A percentile compares a stretch with the other conserved stretches of the same genome.
These are phyloP conservation scores for Gomphus sp. DNA, from an alignment of 1,284 basidiomycete genomes.

Conservation along the genomic window DNA sequence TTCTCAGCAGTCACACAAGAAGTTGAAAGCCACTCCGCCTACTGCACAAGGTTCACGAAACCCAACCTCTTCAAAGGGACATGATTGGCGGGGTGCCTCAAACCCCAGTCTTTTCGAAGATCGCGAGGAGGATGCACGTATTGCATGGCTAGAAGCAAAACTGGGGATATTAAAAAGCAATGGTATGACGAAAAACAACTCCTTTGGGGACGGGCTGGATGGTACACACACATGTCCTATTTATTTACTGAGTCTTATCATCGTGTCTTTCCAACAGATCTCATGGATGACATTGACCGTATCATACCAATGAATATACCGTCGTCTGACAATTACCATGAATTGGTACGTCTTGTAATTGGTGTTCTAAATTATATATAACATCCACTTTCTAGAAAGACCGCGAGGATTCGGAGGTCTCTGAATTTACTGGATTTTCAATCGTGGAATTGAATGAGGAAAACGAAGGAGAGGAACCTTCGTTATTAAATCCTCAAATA, in stretches of 20 bases:
- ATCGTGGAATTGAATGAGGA: neutral
- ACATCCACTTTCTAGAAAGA: constrained; percentile 11
- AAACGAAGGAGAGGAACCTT: constrained; percentile 12
- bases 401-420: constrained; percentile 14
- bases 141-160: constrained; percentile 66
- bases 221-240: constrained; percentile 40
- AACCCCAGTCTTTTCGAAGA: constrained; percentile 23
- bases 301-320: constrained; percentile 24
- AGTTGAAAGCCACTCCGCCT: neutral
- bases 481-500: constrained; percentile 10
- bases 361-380: neutral
- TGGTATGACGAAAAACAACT: constrained; percentile 27
- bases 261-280: constrained; percentile 11
- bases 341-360: constrained; percentile 25
- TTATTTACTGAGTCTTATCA: neutral
- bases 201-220: constrained; percentile 41
- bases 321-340: constrained; percentile 21
- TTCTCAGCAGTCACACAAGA: neutral
- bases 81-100: neutral
- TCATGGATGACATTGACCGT: constrained; percentile 37
- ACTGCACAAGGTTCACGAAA: neutral
- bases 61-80: neutral
- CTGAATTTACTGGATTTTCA: constrained; percentile 20
- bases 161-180: constrained; percentile 36
- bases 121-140: constrained; percentile 67